A percentile compares a stretch with the other conserved stretches of the same genome.
These are phyloP conservation scores for Sclerotiophoma versabilis DNA, from an alignment of 2,329 filamentous ascomycete genomes.

Conservation along the genomic window DNA sequence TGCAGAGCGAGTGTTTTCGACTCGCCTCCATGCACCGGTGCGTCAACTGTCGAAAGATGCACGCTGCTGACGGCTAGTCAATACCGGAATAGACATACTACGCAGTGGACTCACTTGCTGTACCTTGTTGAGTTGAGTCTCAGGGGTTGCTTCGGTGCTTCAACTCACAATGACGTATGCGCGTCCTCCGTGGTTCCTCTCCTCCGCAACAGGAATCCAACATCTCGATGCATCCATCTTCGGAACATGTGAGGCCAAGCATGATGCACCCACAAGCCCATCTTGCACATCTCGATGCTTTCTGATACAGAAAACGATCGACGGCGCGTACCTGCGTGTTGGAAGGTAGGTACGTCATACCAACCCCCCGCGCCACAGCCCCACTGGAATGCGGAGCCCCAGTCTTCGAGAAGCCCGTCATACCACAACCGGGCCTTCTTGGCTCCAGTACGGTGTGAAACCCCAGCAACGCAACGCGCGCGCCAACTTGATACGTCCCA, in stretches of 20 bases:
- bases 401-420: slow-evolving; percentile 6
- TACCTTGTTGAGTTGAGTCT: background rate
- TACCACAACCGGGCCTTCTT: slow-evolving; percentile 1
- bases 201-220: background rate
- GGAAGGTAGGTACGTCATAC: slow-evolving; percentile 3
- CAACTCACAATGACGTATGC: slow-evolving; percentile 6
- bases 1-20: background rate
- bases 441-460: background rate
- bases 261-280: background rate
- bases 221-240: background rate
- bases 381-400: slow-evolving; percentile 11
- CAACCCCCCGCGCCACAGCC: background rate
- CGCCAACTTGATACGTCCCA: background rate
- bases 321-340: slow-evolving; percentile 12
- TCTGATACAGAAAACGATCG: slow-evolving; percentile 4
- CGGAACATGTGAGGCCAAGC: background rate
- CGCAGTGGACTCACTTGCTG: background rate
- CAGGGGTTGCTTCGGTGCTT: slow-evolving; percentile 3
- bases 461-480: background rate
- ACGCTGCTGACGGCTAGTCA: background rate
- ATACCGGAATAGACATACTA: background rate
- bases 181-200: background rate
- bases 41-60: background rate
- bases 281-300: background rate
- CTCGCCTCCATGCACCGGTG: background rate